Percentiles rank a stretch among this genome's conserved stretches.
Evolutionary conservation across 2,329 filamentous ascomycete species (phyloP).

Genomic region (Chaetomium olivaceum): DNA sequence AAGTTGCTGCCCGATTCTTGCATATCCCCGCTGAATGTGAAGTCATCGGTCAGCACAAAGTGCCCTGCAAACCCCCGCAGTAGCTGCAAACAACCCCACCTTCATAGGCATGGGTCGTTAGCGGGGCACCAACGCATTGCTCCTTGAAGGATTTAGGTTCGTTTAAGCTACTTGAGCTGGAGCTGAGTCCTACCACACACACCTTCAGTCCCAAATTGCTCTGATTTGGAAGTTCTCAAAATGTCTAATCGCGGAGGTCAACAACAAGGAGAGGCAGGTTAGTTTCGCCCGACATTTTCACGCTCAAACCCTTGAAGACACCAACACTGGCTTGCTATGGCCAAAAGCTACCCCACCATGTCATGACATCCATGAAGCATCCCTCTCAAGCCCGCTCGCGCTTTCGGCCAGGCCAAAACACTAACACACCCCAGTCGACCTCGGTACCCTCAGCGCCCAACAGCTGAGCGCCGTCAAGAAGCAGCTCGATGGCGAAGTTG

Average conservation of each 20-base stretch:
- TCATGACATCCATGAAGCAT: neutral
- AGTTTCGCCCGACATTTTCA: constrained; percentile 8
- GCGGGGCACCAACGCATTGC: constrained; percentile 15
- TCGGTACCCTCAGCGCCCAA: constrained; percentile 76
- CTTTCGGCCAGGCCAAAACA: neutral
- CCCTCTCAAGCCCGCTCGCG: neutral
- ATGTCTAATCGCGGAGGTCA: constrained; percentile 26
- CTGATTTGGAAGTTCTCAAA: neutral
- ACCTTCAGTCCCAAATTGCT: neutral
- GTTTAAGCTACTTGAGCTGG: neutral
- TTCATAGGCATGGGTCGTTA: neutral
- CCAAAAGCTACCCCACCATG: constrained; percentile 7
- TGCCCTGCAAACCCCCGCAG: constrained; percentile 6
- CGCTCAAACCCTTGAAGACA: neutral
- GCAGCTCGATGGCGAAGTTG: constrained; percentile 92
- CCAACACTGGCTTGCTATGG: neutral
- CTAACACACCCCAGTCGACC: constrained; percentile 48
- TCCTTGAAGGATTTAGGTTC: neutral
- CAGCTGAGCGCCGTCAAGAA: constrained; percentile 92
- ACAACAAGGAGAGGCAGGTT: constrained; percentile 25
- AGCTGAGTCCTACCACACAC: neutral
- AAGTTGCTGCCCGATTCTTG: neutral
- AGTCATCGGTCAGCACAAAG: neutral
- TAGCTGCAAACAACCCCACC: constrained; percentile 10
- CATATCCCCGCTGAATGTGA: constrained; percentile 15